These are phyloP conservation scores for Podila epigama DNA, from an alignment of 192 early-diverging fungal species.

Conservation along the genomic window DNA sequence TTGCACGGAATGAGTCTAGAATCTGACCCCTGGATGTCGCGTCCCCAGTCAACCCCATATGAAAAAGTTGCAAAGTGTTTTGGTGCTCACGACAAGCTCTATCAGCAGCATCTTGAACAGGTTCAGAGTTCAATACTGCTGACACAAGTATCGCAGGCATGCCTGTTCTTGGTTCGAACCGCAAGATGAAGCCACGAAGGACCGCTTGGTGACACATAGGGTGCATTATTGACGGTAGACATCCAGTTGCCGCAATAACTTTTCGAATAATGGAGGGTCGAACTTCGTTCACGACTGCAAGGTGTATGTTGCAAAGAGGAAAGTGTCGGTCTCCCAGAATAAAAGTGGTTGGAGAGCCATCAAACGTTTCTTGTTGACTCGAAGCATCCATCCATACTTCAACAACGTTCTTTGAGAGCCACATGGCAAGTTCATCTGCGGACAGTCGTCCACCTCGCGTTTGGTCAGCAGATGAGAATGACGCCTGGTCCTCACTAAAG, in stretches of 20 bases:
- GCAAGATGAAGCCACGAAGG: too few species aligned
- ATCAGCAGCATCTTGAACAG: too few species aligned
- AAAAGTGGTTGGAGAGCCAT: neutral
- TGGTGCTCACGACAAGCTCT: neutral
- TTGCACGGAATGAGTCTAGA: neutral
- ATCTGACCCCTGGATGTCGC: neutral
- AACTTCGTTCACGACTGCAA: neutral
- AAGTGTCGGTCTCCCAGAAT: neutral
- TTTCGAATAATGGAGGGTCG: neutral
- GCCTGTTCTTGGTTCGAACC: too few species aligned
- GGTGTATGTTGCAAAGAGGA: neutral
- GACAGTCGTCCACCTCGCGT: too few species aligned
- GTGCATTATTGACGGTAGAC: neutral
- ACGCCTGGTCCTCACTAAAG: too few species aligned
- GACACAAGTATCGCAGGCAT: too few species aligned
- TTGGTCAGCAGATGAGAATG: too few species aligned
- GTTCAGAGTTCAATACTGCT: too few species aligned
- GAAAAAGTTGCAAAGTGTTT: slow-evolving; percentile 13
- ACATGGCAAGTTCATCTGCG: neutral
- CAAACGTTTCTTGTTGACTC: neutral
- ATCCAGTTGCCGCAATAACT: neutral
- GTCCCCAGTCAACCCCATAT: slow-evolving; percentile 12
- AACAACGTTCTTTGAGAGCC: neutral
- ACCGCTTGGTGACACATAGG: neutral
- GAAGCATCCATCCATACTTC: neutral